Conservation (phyloP, 352 stramenopile species). For the Globisporangium okanoganense region DNA sequence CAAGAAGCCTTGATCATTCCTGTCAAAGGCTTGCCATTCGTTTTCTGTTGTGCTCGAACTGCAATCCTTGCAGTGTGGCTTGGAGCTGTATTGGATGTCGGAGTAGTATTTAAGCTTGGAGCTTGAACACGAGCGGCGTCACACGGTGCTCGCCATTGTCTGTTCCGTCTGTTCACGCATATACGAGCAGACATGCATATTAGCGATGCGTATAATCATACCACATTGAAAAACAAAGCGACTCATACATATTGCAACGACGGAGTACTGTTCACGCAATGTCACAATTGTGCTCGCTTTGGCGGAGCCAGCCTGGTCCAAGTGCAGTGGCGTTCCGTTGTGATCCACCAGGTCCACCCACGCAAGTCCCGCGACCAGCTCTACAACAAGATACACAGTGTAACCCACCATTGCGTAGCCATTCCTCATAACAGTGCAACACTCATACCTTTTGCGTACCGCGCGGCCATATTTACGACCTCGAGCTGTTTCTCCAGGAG, state of each 20-base stretch:
- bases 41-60: too few relatives aligned
- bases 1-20: neutral
- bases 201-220: neutral
- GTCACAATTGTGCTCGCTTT: conserved; percentile 42
- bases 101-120: conserved; percentile 7
- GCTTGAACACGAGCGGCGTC: conserved; percentile 28
- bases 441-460: conserved; percentile 43
- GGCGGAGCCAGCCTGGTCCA: conserved; percentile 36
- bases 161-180: conserved; percentile 21
- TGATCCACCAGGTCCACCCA: conserved; percentile 55
- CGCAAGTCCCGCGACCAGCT: conserved; percentile 32
- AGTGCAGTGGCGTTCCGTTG: conserved; percentile 33
- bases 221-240: neutral
- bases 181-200: neutral
- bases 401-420: neutral
- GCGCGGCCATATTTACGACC: conserved; percentile 39
- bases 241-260: conserved; percentile 46
- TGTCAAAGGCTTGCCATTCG: too few relatives aligned
- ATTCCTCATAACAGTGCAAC: neutral
- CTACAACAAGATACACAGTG: conserved; percentile 16
- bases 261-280: conserved; percentile 40
- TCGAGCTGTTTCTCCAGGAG: conserved; percentile 47
- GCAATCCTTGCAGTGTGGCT: too few relatives aligned
- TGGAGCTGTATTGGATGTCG: too few relatives aligned
- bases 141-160: conserved; percentile 32